Conservation (phyloP, 1,139 yeast genomes). For the Protomyces arabidopsidicola region DNA sequence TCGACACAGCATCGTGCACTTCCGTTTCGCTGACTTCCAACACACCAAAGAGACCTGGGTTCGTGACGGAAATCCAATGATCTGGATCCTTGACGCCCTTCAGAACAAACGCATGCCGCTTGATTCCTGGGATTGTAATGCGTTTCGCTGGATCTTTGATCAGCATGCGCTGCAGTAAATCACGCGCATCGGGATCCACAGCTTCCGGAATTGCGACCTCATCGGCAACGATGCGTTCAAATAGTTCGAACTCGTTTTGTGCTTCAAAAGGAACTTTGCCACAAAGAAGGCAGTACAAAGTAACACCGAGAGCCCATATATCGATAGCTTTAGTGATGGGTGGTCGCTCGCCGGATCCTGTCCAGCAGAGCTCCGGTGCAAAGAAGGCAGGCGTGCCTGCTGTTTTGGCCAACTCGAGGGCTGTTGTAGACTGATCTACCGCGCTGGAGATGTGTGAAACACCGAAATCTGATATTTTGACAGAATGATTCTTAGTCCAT, state of each 20-base stretch:
- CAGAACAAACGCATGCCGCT: constrained; percentile 71
- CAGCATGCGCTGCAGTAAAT: constrained; percentile 58
- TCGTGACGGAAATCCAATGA: constrained; percentile 34
- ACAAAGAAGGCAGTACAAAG: constrained; percentile 79
- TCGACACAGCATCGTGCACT: constrained; percentile 60
- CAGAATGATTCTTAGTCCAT: constrained; percentile 64
- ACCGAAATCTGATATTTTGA: constrained; percentile 94
- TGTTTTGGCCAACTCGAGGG: constrained; percentile 78
- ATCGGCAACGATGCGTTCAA: constrained; percentile 71
- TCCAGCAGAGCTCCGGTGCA: constrained; percentile 69
- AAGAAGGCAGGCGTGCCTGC: constrained; percentile 89
- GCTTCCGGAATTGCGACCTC: constrained; percentile 55
- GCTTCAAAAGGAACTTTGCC: constrained; percentile 91
- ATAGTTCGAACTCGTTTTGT: constrained; percentile 77
- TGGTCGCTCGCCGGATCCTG: constrained; percentile 42
- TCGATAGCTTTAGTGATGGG: constrained; percentile 73
- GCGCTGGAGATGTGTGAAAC: constrained; percentile 72
- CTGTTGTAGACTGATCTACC: constrained; percentile 47
- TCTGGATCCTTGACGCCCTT: constrained; percentile 50
- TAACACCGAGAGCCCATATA: constrained; percentile 95
- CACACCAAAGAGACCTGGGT: constrained; percentile 38
- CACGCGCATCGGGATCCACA: constrained; percentile 48
- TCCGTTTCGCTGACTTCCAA: constrained; percentile 66
- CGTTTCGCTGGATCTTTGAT: constrained; percentile 68
- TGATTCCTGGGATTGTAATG: constrained; percentile 67